A percentile compares a stretch with the other conserved stretches of the same genome.
These are phyloP conservation scores for Daldinia loculata DNA, from an alignment of 495 filamentous ascomycete genomes.

Conservation along the genomic window DNA sequence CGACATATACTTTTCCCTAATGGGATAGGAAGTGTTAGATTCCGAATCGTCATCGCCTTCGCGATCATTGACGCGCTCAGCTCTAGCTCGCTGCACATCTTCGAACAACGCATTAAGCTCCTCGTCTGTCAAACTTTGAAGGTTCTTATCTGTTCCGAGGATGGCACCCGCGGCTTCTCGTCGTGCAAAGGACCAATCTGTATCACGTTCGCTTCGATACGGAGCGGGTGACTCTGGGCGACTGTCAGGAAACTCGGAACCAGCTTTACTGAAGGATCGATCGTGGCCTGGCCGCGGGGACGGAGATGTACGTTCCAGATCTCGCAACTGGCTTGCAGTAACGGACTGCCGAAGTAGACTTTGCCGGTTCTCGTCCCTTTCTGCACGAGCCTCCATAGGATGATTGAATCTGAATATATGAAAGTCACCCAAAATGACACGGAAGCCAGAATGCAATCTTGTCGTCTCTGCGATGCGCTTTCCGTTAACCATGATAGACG, in stretches of 20 bases:
- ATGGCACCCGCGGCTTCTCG: conserved; percentile 90
- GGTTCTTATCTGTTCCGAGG: conserved; percentile 90
- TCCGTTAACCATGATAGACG: conserved; percentile 97
- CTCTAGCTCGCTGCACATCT: conserved; percentile 88
- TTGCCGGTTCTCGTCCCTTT: conserved; percentile 78
- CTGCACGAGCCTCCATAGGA: conserved; percentile 91
- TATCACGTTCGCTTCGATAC: conserved; percentile 74
- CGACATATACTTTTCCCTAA: conserved; percentile 95
- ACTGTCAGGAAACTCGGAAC: conserved; percentile 71
- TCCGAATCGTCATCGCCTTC: conserved; percentile 90
- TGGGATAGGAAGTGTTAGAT: conserved; percentile 84
- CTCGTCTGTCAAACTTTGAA: conserved; percentile 87
- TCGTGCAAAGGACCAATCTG: conserved; percentile 95
- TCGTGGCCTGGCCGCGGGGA: conserved; percentile 78
- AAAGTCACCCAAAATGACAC: conserved; percentile 96
- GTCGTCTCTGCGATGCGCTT: conserved; percentile 83
- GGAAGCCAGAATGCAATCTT: conserved; percentile 86
- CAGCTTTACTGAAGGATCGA: conserved; percentile 75
- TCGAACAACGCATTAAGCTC: conserved; percentile 95
- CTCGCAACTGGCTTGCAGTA: conserved; percentile 78
- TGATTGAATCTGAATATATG: conserved; percentile 99
- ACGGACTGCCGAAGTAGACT: conserved; percentile 89
- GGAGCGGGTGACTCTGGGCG: conserved; percentile 84
- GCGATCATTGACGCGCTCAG: conserved; percentile 76
- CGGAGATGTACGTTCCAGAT: conserved; percentile 52